Base-by-base conservation (phyloP, 352 stramenopile genomes). In the Phytophthora capsici region DNA sequence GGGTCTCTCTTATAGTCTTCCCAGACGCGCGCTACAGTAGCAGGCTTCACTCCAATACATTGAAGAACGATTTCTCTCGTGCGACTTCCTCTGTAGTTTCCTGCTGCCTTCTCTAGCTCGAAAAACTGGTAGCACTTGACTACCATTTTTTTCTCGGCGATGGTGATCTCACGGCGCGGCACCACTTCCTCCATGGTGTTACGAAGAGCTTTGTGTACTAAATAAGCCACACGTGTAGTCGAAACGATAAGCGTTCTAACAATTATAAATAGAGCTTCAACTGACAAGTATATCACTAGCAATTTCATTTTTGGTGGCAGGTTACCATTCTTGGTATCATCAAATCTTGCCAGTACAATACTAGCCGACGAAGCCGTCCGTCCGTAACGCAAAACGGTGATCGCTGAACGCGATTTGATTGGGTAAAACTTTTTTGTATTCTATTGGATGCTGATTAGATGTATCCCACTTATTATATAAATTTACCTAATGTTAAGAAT, bases 11-110 rank as follows among this genome's bases (percentile, higher is more conserved):
- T 52, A n/a, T 40, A 52, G 45, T 23, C 26, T n/a, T 10, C n/a
- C 14, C 16, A 25, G 14, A 40, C 26, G 2, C n/a, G 28, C 6
- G 16, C 28, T 2, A 43, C 28, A 0, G 19, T 54, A 17, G 28
- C 47, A 14, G 7, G 2, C 26, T 41, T 54, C 8, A 54, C n/a
- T 4, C 7, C 28, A 8, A 43, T 54, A 8, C 46, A 41, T 1
- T 43, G n/a, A 16, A 30, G 8, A n/a, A 41, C 28, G 2, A 54
- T 8, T 54, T 54, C 13, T 13, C 28, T 54, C 46, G 46, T 54
- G 13, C 28, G 46, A 8, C 3, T 36, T 13, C 4, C 22, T 22
- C 13, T 36, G 44, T 12, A 36, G 14, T 36, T 37, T 1, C 23
- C 44, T 34, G 6, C 0, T 13, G 5, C 2, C 16, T 50, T 50